These are phyloP conservation scores for Endothia cerciana DNA, from an alignment of 2,329 filamentous ascomycete genomes.

Conservation along the genomic window DNA sequence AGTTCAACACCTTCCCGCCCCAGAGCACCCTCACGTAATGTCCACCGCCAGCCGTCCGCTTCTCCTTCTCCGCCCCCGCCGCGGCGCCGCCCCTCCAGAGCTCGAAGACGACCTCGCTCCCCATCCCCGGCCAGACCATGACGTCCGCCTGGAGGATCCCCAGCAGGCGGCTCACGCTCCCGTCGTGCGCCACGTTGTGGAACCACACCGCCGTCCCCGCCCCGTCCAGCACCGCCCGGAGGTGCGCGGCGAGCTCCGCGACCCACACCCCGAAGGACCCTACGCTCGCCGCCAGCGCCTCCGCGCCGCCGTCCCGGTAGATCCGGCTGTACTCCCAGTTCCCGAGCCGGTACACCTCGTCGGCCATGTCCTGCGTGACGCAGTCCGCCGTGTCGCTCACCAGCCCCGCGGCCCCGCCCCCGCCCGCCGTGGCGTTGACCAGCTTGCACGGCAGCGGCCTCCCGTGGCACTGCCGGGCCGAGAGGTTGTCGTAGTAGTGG, in stretches of 20 bases:
- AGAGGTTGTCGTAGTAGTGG: constrained; percentile 85
- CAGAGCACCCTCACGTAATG: constrained; percentile 70
- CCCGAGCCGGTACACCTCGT: constrained; percentile 75
- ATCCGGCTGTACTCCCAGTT: constrained; percentile 82
- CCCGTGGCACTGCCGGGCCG: constrained; percentile 74
- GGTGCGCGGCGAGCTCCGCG: constrained; percentile 69
- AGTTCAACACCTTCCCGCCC: constrained; percentile 66
- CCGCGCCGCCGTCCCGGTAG: constrained; percentile 66
- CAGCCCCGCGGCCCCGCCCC: constrained; percentile 37
- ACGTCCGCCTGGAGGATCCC: constrained; percentile 71
- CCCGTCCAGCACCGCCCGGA: constrained; percentile 57
- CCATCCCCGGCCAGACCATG: constrained; percentile 89
- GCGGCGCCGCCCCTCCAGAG: constrained; percentile 56
- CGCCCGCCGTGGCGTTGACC: constrained; percentile 32
- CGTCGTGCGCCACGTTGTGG: constrained; percentile 83
- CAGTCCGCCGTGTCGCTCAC: constrained; percentile 55
- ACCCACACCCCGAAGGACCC: constrained; percentile 73
- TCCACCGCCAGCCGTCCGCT: constrained; percentile 30
- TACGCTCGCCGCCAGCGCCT: constrained; percentile 63
- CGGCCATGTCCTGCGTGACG: constrained; percentile 63
- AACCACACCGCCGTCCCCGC: constrained; percentile 54
- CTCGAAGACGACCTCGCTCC: constrained; percentile 77
- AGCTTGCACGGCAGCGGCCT: constrained; percentile 73
- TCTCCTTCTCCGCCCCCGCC: constrained; percentile 3
- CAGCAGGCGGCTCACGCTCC: constrained; percentile 68